Percentiles rank a stretch among this genome's conserved stretches.
Evolutionary conservation across 2,329 filamentous ascomycete species (phyloP).

Genomic region (Emmonsiellopsis sp.): DNA sequence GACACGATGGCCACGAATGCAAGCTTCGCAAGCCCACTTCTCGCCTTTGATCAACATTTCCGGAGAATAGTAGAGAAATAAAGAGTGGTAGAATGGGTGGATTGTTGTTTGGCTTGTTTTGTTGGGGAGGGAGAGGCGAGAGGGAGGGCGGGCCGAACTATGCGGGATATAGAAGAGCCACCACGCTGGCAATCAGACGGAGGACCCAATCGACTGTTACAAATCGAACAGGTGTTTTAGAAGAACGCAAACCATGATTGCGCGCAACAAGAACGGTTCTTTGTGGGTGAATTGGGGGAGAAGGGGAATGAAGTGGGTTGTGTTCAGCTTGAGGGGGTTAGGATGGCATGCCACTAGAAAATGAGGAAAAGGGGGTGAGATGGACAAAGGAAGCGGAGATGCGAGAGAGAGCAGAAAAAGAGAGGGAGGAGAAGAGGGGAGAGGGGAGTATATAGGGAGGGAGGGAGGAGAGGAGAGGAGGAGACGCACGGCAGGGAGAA

Average conservation of each 20-base stretch:
- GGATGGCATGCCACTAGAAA: neutral
- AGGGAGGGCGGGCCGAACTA: neutral
- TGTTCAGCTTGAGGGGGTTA: no score
- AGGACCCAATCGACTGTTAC: neutral
- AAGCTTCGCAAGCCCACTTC: slow-evolving; percentile 55
- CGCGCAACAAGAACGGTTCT: neutral
- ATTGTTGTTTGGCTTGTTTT: neutral
- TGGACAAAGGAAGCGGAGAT: neutral
- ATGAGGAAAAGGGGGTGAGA: neutral
- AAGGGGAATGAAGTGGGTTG: neutral
- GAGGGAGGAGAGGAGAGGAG: neutral
- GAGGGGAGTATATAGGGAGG: neutral
- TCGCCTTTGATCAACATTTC: slow-evolving; percentile 17
- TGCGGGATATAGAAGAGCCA: neutral
- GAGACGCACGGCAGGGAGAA: neutral
- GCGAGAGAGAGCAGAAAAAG: neutral
- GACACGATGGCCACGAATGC: slow-evolving; percentile 94
- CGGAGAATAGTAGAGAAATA: neutral
- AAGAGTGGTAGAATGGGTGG: neutral
- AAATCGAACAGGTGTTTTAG: neutral
- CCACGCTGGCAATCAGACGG: neutral
- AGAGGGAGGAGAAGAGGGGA: neutral
- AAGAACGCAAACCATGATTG: neutral
- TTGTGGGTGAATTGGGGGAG: neutral
- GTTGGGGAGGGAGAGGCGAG: neutral